Percentiles rank a stretch among this genome's conserved stretches.
Evolutionary conservation across 441 rosid genomes (phyloP).

Genomic region (Manihot esculenta): DNA sequence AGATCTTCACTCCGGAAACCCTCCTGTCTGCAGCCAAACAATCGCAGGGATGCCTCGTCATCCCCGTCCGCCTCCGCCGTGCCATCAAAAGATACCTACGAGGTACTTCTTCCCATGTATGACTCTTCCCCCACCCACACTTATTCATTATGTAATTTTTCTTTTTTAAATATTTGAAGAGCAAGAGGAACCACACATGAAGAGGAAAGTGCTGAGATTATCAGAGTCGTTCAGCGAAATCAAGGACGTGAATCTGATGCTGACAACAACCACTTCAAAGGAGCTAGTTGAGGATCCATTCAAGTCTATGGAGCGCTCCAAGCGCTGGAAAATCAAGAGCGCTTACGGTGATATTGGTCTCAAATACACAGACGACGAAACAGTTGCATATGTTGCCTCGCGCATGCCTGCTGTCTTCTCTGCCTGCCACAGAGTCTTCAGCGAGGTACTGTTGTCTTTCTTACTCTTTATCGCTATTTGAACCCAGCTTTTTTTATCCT

Average conservation of each 20-base stretch:
- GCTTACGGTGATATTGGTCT: slow-evolving; percentile 83
- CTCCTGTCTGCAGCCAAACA: slow-evolving; percentile 69
- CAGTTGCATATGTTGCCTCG: slow-evolving; percentile 85
- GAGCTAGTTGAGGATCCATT: slow-evolving; percentile 75
- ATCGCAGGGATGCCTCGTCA: slow-evolving; percentile 60
- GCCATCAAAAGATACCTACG: slow-evolving; percentile 79
- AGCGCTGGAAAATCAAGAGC: slow-evolving; percentile 86
- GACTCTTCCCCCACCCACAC: neutral
- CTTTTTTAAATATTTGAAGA: too few species aligned
- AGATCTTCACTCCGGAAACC: slow-evolving; percentile 46
- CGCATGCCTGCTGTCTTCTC: slow-evolving; percentile 97
- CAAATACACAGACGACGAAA: slow-evolving; percentile 68
- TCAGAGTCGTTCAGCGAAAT: slow-evolving; percentile 66
- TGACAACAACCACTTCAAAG: slow-evolving; percentile 51
- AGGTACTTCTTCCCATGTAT: slow-evolving; percentile 32
- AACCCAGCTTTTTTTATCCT: neutral
- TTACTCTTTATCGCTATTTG: neutral
- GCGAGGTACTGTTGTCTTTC: slow-evolving; percentile 42
- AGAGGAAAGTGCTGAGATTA: slow-evolving; percentile 69
- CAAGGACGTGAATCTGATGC: slow-evolving; percentile 57
- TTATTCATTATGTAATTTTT: too few species aligned
- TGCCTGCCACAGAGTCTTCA: slow-evolving; percentile 70
- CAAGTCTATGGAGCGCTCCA: slow-evolving; percentile 65
- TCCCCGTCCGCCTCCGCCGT: slow-evolving; percentile 82
- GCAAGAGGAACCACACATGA: slow-evolving; percentile 74